These are phyloP conservation scores for Ceratobasidium theobromae DNA, from an alignment of 1,284 basidiomycete species.

Conservation along the genomic window DNA sequence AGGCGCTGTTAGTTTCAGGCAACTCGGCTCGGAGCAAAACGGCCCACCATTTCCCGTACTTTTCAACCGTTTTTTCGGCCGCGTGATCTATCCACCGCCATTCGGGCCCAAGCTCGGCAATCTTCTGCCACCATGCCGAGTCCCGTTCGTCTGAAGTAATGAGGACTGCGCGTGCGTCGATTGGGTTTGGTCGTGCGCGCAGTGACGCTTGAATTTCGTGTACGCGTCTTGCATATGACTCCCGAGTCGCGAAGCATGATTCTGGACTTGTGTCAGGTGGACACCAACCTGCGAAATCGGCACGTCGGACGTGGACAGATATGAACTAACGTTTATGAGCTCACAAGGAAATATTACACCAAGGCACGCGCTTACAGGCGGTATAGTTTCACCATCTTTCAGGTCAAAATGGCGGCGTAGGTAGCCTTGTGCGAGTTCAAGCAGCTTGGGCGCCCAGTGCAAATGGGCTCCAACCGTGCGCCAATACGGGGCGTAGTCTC, in stretches of 20 bases:
- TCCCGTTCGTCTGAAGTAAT: slow-evolving; percentile 73
- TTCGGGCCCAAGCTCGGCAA: slow-evolving; percentile 50
- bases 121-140: slow-evolving; percentile 63
- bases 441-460: slow-evolving; percentile 49
- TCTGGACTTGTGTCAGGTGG: slow-evolving; percentile 35
- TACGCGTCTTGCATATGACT: slow-evolving; percentile 59
- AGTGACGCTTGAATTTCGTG: slow-evolving; percentile 62
- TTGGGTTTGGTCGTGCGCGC: slow-evolving; percentile 31
- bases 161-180: slow-evolving; percentile 55
- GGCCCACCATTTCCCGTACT: slow-evolving; percentile 56
- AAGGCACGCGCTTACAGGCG: slow-evolving; percentile 39
- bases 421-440: slow-evolving; percentile 47
- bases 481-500: slow-evolving; percentile 55
- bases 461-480: slow-evolving; percentile 51
- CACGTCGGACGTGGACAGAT: slow-evolving; percentile 33
- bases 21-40: slow-evolving; percentile 19
- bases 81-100: slow-evolving; percentile 65
- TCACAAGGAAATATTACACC: background rate
- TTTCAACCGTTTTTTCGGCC: slow-evolving; percentile 50
- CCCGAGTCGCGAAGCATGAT: slow-evolving; percentile 64
- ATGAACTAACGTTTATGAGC: slow-evolving; percentile 30
- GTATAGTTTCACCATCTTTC: slow-evolving; percentile 43
- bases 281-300: slow-evolving; percentile 32
- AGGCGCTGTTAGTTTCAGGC: slow-evolving; percentile 22
- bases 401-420: slow-evolving; percentile 49